A percentile compares a stretch with the other conserved stretches of the same genome.
phyloP scores from a whole-genome alignment of 2,329 filamentous ascomycete species.

The Penicillium sp. region DNA sequence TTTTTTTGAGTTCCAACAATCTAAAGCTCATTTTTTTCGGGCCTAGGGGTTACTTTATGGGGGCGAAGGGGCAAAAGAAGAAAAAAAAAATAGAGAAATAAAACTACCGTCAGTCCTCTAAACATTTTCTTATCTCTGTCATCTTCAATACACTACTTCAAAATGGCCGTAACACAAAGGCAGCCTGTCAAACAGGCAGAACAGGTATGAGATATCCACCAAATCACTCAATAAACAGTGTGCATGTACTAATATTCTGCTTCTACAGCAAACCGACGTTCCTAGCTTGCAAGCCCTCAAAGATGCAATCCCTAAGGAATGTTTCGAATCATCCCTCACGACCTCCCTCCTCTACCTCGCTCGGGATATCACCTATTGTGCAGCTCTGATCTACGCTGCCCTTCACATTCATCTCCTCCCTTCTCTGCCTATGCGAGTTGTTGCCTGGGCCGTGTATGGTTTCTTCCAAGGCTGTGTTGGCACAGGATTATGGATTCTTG shows the following conservation, averaged over 20 bases:
- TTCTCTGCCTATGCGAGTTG: slow-evolving; percentile 44
- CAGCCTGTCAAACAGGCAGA: slow-evolving; percentile 5
- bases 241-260: neutral
- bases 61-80: slow-evolving; percentile 1
- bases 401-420: slow-evolving; percentile 55
- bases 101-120: neutral
- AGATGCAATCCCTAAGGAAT: slow-evolving; percentile 59
- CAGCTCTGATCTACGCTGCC: slow-evolving; percentile 50
- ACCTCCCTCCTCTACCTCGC: slow-evolving; percentile 56
- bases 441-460: slow-evolving; percentile 59
- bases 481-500: slow-evolving; percentile 69
- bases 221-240: neutral
- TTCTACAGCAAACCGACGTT: slow-evolving; percentile 1
- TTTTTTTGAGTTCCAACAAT: neutral
- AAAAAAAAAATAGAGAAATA: neutral
- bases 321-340: slow-evolving; percentile 56
- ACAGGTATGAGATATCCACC: neutral
- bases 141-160: neutral
- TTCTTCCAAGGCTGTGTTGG: slow-evolving; percentile 64
- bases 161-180: slow-evolving; percentile 4
- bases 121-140: neutral
- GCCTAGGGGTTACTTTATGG: slow-evolving; percentile 2
- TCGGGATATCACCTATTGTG: slow-evolving; percentile 55
- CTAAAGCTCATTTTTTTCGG: slow-evolving; percentile 6
- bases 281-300: slow-evolving; percentile 20